Evolutionary conservation across 2,329 filamentous ascomycete species (phyloP).

Genomic region (Fusarium ambrosium): DNA sequence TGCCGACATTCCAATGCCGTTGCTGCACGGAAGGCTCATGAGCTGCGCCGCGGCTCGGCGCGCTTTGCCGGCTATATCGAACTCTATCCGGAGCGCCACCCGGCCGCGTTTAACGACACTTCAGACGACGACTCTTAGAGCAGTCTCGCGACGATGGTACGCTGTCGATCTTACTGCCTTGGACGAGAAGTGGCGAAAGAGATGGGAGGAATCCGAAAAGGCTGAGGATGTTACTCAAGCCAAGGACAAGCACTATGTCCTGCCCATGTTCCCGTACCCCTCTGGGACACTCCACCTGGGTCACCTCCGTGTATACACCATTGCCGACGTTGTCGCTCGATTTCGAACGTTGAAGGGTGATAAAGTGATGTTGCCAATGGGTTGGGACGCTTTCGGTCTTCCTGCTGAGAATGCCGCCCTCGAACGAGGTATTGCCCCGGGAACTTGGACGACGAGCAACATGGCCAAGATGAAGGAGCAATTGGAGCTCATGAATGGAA

Average conservation of each 20-base stretch:
- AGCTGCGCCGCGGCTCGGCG: constrained; percentile 42
- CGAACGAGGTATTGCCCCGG: constrained; percentile 82
- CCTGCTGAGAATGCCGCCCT: constrained; percentile 94
- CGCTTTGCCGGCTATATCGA: constrained; percentile 23
- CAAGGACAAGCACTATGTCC: constrained; percentile 72
- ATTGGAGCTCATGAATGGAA: constrained; percentile 81
- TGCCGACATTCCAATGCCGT: constrained; percentile 48
- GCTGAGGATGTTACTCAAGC: constrained; percentile 21
- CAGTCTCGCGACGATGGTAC: constrained; percentile 51
- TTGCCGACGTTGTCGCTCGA: constrained; percentile 86
- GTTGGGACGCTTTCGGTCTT: constrained; percentile 93
- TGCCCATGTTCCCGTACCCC: constrained; percentile 95
- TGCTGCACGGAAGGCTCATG: constrained; percentile 48
- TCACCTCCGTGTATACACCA: constrained; percentile 90
- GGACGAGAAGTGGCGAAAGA: constrained; percentile 64
- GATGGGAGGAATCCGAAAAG: constrained; percentile 53
- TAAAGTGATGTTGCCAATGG: constrained; percentile 88
- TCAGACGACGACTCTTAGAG: constrained; percentile 9
- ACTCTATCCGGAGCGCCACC: constrained; percentile 23
- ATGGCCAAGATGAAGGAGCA: constrained; percentile 89
- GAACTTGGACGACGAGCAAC: constrained; percentile 83
- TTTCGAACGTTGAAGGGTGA: constrained; percentile 81
- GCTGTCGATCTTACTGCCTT: constrained; percentile 63
- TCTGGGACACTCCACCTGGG: constrained; percentile 89
- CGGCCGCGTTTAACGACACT: constrained; percentile 32